phyloP scores from a whole-genome alignment of 2,329 filamentous ascomycete genomes.

The Sporothrix humicola region DNA sequence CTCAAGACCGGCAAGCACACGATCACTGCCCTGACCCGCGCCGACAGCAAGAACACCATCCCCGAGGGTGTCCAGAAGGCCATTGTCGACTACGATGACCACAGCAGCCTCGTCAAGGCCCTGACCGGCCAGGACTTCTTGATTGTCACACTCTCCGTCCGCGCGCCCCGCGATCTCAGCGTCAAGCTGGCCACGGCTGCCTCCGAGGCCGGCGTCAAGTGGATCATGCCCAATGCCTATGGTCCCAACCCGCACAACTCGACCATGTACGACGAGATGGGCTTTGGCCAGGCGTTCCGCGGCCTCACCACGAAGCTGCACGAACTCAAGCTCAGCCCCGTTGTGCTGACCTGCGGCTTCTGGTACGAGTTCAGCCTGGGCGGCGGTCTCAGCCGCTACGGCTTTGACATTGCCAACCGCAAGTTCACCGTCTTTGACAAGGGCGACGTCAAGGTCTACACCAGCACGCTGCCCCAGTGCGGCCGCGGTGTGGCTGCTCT shows the following conservation, averaged over 20 bases:
- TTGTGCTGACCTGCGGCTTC: constrained; percentile 52
- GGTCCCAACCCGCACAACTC: constrained; percentile 40
- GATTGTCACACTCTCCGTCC: constrained; percentile 38
- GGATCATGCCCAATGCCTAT: constrained; percentile 53
- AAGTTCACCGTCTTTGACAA: constrained; percentile 55
- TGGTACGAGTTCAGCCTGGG: constrained; percentile 61
- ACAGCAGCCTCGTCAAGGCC: constrained; percentile 37
- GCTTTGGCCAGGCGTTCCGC: constrained; percentile 36
- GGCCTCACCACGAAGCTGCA: constrained; percentile 48
- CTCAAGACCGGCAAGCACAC: constrained; percentile 49
- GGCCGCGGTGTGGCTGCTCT: constrained; percentile 49
- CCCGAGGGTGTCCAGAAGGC: constrained; percentile 49
- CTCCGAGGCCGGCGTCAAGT: constrained; percentile 51
- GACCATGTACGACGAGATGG: constrained; percentile 38
- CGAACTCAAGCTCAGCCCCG: constrained; percentile 43
- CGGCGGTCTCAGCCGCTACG: constrained; percentile 38
- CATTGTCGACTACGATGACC: constrained; percentile 48
- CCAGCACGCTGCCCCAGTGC: constrained; percentile 64
- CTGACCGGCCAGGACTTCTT: constrained; percentile 39
- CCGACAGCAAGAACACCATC: constrained; percentile 49
- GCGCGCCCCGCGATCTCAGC: constrained; percentile 45
- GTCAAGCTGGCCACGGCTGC: constrained; percentile 52
- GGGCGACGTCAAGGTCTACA: constrained; percentile 61
- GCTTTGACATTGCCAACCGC: constrained; percentile 41
- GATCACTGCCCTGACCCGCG: constrained; percentile 57